Base-by-base conservation (phyloP, 139 green algal species). In the Tetratostichococcus sp. region DNA sequence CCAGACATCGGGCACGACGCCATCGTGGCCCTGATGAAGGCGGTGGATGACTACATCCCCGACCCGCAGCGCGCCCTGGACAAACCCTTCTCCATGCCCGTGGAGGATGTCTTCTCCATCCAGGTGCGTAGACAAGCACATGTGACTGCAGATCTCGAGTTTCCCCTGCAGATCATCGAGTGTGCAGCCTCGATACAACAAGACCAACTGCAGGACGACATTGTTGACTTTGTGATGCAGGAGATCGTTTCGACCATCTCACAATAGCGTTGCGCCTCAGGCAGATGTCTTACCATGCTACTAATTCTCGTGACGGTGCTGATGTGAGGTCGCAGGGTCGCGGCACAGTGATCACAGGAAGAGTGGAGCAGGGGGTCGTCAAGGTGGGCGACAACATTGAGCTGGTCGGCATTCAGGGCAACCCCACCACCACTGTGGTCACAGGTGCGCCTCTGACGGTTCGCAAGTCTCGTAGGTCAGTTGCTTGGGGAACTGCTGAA, bases 31-130 rank as follows among this genome's bases (percentile, higher is more conserved):
- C 86, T 98, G 30, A 97, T 98, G 93, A 68, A 89, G n/a, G 89
- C 86, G 23, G 84, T 97, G 26, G 93, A 98, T 76, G 75, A 80
- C 4, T 95, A 95, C 84, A 86, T 97, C n/a, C 88, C 88, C 16
- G 80, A 89, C 43, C 94, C 95, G 30, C 50, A 82, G 72, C 87
- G 95, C 43, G 87, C 86, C 16, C 86, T 97, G 57, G 95, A 99
- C 88, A 97, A 97, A 84, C 94, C 96, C 30, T 99, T 99, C 83
- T 73, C 90, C 42, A 96, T 99, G 93, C 91, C 96, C 11, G 88
- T 99, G 23, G 96, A 99, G 84, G 96, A 98, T 75, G 92, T 98
- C 0, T 99, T 99, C 83, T 91, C 83, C 79, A 99, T 99, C 77
- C 91, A 91, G 70, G 80, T 74, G 28, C 1, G 66, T n/a, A 30